phyloP scores from a whole-genome alignment of 768 basidiomycete species.

The Clathrus columnatus region DNA sequence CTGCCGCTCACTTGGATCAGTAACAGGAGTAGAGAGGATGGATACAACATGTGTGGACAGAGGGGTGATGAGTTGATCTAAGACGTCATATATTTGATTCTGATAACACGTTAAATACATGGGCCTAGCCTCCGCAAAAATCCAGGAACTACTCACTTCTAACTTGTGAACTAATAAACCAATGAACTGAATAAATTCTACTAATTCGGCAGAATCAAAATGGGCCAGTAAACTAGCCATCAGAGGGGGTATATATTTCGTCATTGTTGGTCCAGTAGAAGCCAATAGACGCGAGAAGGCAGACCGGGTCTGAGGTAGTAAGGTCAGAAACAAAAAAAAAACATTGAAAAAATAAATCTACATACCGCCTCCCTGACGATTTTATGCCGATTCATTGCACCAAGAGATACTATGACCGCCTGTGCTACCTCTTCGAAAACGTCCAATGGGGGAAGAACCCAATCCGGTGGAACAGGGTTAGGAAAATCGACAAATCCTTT shows the following conservation, averaged over 20 bases:
- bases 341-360: slow-evolving; percentile 11
- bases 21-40: slow-evolving; percentile 70
- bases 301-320: slow-evolving; percentile 61
- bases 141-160: slow-evolving; percentile 42
- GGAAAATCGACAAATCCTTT: slow-evolving; percentile 96
- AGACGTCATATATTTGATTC: slow-evolving; percentile 78
- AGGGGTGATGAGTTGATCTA: slow-evolving; percentile 86
- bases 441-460: slow-evolving; percentile 60
- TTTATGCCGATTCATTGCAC: slow-evolving; percentile 80
- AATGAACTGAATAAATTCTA: slow-evolving; percentile 95
- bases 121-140: background rate
- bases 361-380: slow-evolving; percentile 88
- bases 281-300: slow-evolving; percentile 91
- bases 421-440: slow-evolving; percentile 83
- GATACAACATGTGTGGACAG: slow-evolving; percentile 74
- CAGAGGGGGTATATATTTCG: slow-evolving; percentile 78
- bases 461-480: slow-evolving; percentile 53
- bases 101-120: slow-evolving; percentile 22
- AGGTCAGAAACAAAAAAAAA: slow-evolving; percentile 1
- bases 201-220: slow-evolving; percentile 85
- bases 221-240: slow-evolving; percentile 88
- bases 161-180: slow-evolving; percentile 84
- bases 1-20: slow-evolving; percentile 78
- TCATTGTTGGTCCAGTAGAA: slow-evolving; percentile 78
- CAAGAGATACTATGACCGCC: slow-evolving; percentile 77